Conservation (phyloP, 2,329 filamentous ascomycete species). For the Venturia oleaginea region DNA sequence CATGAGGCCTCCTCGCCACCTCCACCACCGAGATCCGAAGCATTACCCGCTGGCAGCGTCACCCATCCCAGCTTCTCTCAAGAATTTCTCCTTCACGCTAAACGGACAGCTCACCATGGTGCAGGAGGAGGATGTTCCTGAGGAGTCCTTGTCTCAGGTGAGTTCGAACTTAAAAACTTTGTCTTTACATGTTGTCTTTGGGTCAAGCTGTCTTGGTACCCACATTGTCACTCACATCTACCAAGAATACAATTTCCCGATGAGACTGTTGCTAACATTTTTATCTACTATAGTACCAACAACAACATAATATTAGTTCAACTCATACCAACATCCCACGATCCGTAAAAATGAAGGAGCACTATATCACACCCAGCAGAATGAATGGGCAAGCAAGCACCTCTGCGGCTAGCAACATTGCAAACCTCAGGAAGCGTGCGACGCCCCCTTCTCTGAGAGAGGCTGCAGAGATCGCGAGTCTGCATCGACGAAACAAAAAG, state of each 20-base stretch:
- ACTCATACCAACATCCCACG: not conserved
- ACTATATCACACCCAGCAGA: not conserved
- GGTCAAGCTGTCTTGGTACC: not conserved
- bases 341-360: not conserved
- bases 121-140: conserved; percentile 51
- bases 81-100: conserved; percentile 66
- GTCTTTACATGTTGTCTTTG: not conserved
- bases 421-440: conserved; percentile 35
- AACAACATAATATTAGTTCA: not conserved
- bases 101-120: conserved; percentile 53
- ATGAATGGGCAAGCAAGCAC: not conserved
- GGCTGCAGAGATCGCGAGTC: conserved; percentile 39
- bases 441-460: conserved; percentile 47
- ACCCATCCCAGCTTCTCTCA: conserved; percentile 70
- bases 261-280: not conserved
- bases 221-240: not conserved
- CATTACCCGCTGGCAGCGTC: conserved; percentile 81
- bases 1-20: conserved; percentile 61
- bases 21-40: conserved; percentile 70
- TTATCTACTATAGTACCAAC: not conserved
- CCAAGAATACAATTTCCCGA: not conserved
- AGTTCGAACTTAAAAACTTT: conserved; percentile 17
- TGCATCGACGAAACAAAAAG: conserved; percentile 43
- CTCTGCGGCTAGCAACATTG: not conserved
- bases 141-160: conserved; percentile 46